phyloP scores from a whole-genome alignment of 169 alveolate genomes.

The Plasmodium sp. region DNA sequence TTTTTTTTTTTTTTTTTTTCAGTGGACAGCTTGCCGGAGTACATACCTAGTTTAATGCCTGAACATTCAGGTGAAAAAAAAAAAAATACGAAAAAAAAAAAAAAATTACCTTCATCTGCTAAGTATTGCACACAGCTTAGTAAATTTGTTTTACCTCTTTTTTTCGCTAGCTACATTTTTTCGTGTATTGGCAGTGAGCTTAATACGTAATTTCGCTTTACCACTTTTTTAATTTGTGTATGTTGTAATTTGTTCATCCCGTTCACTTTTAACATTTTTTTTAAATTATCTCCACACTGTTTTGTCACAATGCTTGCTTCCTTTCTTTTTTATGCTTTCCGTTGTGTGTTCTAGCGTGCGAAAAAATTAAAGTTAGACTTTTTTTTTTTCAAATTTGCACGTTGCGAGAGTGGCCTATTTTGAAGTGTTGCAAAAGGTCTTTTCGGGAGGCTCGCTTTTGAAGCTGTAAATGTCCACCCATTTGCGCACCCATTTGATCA shows the following conservation, averaged over 20 bases:
- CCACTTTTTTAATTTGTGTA: background rate
- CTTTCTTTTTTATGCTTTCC: background rate
- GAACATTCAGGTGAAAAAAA: slow-evolving; percentile 45
- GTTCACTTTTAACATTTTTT: background rate
- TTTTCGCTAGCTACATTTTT: background rate
- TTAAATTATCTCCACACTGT: background rate
- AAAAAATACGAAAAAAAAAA: background rate
- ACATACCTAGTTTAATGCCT: background rate
- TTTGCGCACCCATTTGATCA: background rate
- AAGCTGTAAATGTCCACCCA: background rate
- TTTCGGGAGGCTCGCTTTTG: background rate
- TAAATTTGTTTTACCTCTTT: background rate
- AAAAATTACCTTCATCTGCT: background rate
- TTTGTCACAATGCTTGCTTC: background rate
- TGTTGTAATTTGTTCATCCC: background rate
- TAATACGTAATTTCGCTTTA: background rate
- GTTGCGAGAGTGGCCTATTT: background rate
- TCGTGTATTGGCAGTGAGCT: background rate
- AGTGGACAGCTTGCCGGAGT: slow-evolving; percentile 31
- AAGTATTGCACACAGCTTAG: background rate
- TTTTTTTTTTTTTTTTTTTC: slow-evolving; percentile 2
- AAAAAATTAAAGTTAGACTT: background rate
- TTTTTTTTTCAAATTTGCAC: background rate
- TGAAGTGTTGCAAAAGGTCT: background rate
- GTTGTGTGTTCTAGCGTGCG: background rate